Evolutionary conservation across 352 stramenopile species (phyloP).

Genomic region (Globisporangium lucens): DNA sequence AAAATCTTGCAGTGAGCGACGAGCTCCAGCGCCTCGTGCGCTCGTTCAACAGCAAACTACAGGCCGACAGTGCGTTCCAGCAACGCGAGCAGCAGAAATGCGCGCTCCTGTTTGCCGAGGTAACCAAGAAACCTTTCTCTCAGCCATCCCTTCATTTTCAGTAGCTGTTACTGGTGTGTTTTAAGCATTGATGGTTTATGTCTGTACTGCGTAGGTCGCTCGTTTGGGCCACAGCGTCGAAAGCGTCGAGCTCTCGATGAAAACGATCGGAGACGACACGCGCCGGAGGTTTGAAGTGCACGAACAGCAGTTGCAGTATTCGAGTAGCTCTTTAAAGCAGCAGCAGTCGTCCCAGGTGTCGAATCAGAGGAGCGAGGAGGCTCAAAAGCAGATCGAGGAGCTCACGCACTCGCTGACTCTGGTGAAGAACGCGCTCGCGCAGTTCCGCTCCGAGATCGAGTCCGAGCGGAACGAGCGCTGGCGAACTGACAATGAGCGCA

Average conservation of each 20-base stretch:
- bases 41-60: slow-evolving; percentile 55
- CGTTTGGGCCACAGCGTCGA: slow-evolving; percentile 50
- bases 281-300: slow-evolving; percentile 39
- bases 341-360: slow-evolving; percentile 16
- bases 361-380: slow-evolving; percentile 10
- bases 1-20: slow-evolving; percentile 27
- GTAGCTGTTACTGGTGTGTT: too few species aligned
- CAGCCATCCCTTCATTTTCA: too few species aligned
- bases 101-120: slow-evolving; percentile 66
- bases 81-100: slow-evolving; percentile 71
- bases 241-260: slow-evolving; percentile 30
- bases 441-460: slow-evolving; percentile 55
- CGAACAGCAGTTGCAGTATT: slow-evolving; percentile 36
- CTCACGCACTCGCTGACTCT: slow-evolving; percentile 30
- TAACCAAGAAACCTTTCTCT: neutral
- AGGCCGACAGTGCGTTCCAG: slow-evolving; percentile 45
- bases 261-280: slow-evolving; percentile 30
- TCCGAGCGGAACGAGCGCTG: slow-evolving; percentile 53
- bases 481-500: slow-evolving; percentile 31
- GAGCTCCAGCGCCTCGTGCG: slow-evolving; percentile 51
- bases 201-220: slow-evolving; percentile 19
- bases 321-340: slow-evolving; percentile 18
- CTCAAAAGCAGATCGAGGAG: slow-evolving; percentile 37
- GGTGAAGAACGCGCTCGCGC: slow-evolving; percentile 35
- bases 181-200: too few species aligned